phyloP scores from a whole-genome alignment of 305 asterid genomes.

The Fraxinus baroniana region DNA sequence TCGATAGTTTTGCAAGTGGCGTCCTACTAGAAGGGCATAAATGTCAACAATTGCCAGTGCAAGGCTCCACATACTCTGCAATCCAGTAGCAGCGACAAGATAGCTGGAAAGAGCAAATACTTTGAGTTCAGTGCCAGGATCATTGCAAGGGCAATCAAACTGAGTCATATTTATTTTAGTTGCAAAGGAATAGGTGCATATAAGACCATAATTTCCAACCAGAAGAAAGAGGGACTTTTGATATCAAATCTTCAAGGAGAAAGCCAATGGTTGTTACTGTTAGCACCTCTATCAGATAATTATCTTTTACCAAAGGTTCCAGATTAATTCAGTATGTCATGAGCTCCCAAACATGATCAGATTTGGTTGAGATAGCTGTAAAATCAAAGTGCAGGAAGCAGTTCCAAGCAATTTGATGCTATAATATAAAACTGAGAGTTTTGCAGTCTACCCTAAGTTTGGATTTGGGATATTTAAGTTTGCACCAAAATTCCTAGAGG shows the following conservation, averaged over 20 bases:
- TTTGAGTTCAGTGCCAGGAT: neutral
- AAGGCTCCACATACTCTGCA: constrained; percentile 95
- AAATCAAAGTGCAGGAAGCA: neutral
- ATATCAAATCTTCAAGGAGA: neutral
- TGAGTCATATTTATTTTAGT: neutral
- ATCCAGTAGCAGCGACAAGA: constrained; percentile 92
- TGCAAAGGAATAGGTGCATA: neutral
- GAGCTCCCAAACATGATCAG: neutral
- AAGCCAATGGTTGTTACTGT: neutral
- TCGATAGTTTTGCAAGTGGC: constrained; percentile 70
- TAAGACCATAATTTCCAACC: neutral
- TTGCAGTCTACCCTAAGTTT: neutral
- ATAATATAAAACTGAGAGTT: neutral
- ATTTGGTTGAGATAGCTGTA: neutral
- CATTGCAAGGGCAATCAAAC: neutral
- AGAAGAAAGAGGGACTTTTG: neutral
- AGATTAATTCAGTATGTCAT: neutral
- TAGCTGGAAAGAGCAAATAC: constrained; percentile 46
- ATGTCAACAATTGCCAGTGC: constrained; percentile 65
- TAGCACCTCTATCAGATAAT: neutral
- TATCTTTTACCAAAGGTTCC: neutral
- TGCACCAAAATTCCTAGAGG: neutral
- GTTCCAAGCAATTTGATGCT: neutral
- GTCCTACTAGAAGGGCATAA: constrained; percentile 89
- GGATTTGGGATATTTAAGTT: neutral